A percentile compares a stretch with the other conserved stretches of the same genome.
These are phyloP conservation scores for Monilinia vaccinii-corymbosi DNA, from an alignment of 2,329 filamentous ascomycete genomes.

Conservation along the genomic window DNA sequence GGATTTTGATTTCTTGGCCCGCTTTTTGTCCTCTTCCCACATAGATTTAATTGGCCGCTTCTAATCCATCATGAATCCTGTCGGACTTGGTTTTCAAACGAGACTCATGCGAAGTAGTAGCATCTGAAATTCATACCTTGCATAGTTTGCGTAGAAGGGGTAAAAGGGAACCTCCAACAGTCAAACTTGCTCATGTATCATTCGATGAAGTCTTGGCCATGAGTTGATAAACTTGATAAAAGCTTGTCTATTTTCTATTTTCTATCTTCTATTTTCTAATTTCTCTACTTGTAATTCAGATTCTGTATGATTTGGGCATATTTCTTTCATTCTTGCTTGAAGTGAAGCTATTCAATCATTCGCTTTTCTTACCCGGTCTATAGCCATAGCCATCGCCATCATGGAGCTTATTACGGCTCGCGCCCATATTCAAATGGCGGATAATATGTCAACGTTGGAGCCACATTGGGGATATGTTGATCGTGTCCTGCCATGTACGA, in stretches of 20 bases:
- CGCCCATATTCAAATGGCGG: slow-evolving; percentile 10
- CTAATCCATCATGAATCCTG: background rate
- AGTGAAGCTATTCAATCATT: background rate
- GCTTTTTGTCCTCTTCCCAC: background rate
- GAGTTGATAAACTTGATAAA: background rate
- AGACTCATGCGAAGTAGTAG: too few relatives aligned
- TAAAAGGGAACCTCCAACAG: background rate
- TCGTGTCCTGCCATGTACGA: slow-evolving; percentile 45
- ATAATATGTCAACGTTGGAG: slow-evolving; percentile 8
- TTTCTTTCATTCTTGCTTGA: background rate
- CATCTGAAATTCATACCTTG: background rate
- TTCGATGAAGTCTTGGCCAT: background rate
- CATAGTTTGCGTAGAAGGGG: background rate
- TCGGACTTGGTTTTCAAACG: background rate
- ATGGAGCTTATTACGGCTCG: slow-evolving; percentile 3
- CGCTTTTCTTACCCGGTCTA: background rate
- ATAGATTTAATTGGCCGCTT: background rate
- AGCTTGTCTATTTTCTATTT: background rate
- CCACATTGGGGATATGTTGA: slow-evolving; percentile 44
- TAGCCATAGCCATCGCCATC: background rate
- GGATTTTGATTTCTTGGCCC: slow-evolving; percentile 1
- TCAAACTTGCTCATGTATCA: slow-evolving; percentile 4
- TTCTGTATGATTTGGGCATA: background rate
- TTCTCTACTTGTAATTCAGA: too few relatives aligned
- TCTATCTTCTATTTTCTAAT: too few relatives aligned